These are phyloP conservation scores for Torulaspora gathmanii DNA, from an alignment of 805 yeast genomes.

Conservation along the genomic window DNA sequence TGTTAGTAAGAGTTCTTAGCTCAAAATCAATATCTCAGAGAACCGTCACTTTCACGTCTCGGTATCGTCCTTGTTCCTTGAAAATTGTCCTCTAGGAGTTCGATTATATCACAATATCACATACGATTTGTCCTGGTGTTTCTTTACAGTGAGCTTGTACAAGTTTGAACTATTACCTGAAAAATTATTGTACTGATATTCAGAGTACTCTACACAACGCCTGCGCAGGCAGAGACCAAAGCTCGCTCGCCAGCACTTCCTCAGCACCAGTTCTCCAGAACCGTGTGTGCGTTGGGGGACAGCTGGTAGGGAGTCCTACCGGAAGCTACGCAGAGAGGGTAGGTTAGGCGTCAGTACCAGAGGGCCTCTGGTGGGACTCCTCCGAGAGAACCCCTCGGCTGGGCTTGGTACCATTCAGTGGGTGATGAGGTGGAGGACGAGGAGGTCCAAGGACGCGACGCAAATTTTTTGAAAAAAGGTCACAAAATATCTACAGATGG, in stretches of 20 bases:
- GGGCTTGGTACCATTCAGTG: too few species aligned
- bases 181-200: slow-evolving; percentile 3
- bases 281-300: background rate
- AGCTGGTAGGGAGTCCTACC: background rate
- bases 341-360: background rate
- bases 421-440: too few species aligned
- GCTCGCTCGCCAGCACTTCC: background rate
- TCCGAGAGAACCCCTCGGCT: background rate
- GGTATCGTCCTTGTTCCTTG: background rate
- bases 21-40: background rate
- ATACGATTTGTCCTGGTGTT: slow-evolving; percentile 34
- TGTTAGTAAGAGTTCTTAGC: slow-evolving; percentile 18
- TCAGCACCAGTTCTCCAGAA: background rate
- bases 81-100: background rate
- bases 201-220: background rate
- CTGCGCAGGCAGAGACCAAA: background rate
- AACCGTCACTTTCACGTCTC: background rate
- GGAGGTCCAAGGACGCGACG: background rate
- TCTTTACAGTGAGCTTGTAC: slow-evolving; percentile 11
- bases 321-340: background rate
- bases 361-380: background rate
- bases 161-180: background rate
- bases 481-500: background rate
- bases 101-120: slow-evolving; percentile 13
- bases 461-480: background rate